Evolutionary conservation across 345 rosid genomes (phyloP), one percentile per base, ranked within the genome.

Genomic region (Boechera divaricarpa): DNA sequence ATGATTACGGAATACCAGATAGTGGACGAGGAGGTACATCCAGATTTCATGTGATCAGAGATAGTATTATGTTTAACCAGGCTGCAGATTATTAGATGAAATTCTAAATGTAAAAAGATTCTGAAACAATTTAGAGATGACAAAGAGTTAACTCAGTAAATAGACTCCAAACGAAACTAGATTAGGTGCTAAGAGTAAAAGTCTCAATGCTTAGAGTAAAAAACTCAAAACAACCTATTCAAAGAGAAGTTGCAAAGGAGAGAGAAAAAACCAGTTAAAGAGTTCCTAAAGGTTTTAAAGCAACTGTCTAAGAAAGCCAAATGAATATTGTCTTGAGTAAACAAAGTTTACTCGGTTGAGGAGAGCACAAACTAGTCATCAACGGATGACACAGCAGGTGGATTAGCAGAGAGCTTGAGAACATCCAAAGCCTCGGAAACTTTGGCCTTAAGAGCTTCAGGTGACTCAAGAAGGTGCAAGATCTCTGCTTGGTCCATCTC

Each of bases 401-500:
- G 16, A 31, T 66, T 67, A 12, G 53, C 72, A 54, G 86, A 79
- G 62, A 82, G 81, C 29, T 72, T 77, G 51, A 90, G 89, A 31
- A 89, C 92, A 57, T 83, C 85, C 81, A 89, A 63, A 15, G 98
- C 98, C 59, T 91, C 91, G 0, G 82, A 83, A 35, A 91, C 91
- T 82, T 90, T 93, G 18, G 78, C 82, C 82, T 74, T 87, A 15
- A 91, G 83, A 41, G 91, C 93, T 71, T 85, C 92, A 0, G 87
- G 91, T 51, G 98, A 86, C 74, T 89, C 93, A 0, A 91, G 79
- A 49, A 93, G 91, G 82, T 84, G 89, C 4, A 88, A 75, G 13
- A 89, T 88, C 85, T 93, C 98, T 0, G 88, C 82, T 39, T 74
- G 90, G 45, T 91, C 93, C 89, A 93, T 91, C 83, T 91, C 97